These are phyloP conservation scores for Populus simonii DNA, from an alignment of 345 rosid species.

Conservation along the genomic window DNA sequence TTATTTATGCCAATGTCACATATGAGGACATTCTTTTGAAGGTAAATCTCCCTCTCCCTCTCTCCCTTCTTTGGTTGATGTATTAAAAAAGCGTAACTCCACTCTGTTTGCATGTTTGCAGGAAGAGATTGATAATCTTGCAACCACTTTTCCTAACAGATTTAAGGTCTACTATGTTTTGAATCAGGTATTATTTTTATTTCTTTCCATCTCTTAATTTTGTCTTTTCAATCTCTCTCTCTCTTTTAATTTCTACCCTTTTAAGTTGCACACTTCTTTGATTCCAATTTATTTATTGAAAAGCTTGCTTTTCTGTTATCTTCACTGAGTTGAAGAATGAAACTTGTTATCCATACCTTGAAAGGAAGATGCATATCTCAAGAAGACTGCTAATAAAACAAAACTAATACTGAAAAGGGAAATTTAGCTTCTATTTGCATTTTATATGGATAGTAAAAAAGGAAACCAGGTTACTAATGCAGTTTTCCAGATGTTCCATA, in stretches of 20 bases:
- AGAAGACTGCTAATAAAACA: neutral
- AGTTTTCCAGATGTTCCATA: neutral
- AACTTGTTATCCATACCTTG: neutral
- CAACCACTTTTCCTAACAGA: conserved; percentile 13
- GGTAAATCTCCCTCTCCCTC: conserved; percentile 14
- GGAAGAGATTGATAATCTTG: conserved; percentile 29
- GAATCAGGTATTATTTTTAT: conserved; percentile 21
- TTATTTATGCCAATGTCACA: conserved; percentile 30
- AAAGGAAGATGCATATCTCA: neutral
- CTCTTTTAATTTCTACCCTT: neutral
- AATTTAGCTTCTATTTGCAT: no score
- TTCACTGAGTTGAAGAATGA: neutral
- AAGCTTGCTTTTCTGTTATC: neutral
- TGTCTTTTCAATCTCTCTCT: neutral
- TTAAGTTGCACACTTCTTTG: neutral
- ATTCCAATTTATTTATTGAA: neutral
- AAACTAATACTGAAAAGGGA: neutral
- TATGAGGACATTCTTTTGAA: conserved; percentile 31
- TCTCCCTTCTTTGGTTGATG: neutral
- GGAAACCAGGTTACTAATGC: neutral
- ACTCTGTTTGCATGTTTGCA: conserved; percentile 9
- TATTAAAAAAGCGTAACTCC: neutral
- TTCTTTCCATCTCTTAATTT: neutral
- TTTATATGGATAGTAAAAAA: neutral
- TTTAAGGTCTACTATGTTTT: conserved; percentile 27